Evolutionary conservation across 169 alveolate genomes (phyloP), one percentile per base, ranked within the genome.

Genomic region (Plasmodium sp.): DNA sequence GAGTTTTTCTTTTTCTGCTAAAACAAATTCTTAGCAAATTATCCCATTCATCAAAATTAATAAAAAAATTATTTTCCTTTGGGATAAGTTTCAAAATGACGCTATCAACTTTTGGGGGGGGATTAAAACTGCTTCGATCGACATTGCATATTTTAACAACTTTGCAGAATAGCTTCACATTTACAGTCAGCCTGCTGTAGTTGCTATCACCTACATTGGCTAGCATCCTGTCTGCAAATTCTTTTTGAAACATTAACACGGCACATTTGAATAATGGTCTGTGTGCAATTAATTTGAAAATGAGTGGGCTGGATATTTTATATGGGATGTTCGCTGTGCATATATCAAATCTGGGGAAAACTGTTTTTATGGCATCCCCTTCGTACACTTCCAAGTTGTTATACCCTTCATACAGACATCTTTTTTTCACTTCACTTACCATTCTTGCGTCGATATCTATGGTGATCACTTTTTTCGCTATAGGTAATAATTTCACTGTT

Each of bases 51-150:
- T 95, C 97, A 94, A 99, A 99, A 94, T 98, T 99, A 45, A 98
- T 97, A 95, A 97, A 84, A 31, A 90, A 91, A 58, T 83, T 86
- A 12, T 31, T 81, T 85, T 84, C 88, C 54, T 98, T 96, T 4
- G 99, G 99, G 75, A 98, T 99, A 82, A 99, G 98, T 93, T 99
- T 98, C 36, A 99, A 99, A 33, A 99, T 99, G 96, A 99, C 98
- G 81, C 99, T 98, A 96, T 99, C 99, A 0, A 99, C 99, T 96
- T 99, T 99, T 39, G 99, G 99, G 58, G 99, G 99, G 14, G 99
- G 99, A 84, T 98, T 99, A 96, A 99, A 99, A 93, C 99, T 98
- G 77, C 99, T 99, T 95, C 98, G 97, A 27, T 81, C 83, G 6
- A 99, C 99, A 95, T 99, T 99, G 95, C 99, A 98, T 39, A 98